A percentile compares a stretch with the other conserved stretches of the same genome.
Evolutionary conservation across 371 early-diverging fungal genomes (phyloP).

Genomic region (Circinella minor): DNA sequence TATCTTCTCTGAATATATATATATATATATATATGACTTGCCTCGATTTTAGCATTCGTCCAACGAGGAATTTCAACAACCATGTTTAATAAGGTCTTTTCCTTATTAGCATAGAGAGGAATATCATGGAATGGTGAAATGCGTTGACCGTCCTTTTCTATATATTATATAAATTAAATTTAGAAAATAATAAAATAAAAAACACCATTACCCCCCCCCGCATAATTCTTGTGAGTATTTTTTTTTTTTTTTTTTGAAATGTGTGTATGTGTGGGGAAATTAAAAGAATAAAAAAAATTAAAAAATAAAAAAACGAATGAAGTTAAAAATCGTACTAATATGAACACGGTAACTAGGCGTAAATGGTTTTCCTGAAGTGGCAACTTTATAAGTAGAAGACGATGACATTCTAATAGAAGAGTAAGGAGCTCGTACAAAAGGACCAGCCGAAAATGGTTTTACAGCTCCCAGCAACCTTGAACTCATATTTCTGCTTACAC

Average conservation of each 20-base stretch:
- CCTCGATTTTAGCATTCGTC: slow-evolving; percentile 99
- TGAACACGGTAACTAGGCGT: slow-evolving; percentile 21
- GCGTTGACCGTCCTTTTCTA: slow-evolving; percentile 70
- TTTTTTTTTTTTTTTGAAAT: background rate
- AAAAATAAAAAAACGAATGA: background rate
- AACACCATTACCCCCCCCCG: background rate
- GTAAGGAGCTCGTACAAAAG: slow-evolving; percentile 10
- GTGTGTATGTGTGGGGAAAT: background rate
- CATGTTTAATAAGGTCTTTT: slow-evolving; percentile 92
- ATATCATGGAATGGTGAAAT: slow-evolving; percentile 99
- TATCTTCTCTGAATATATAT: too few species aligned
- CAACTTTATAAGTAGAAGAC: slow-evolving; percentile 12
- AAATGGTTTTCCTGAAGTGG: slow-evolving; percentile 17
- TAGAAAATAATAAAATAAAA: background rate
- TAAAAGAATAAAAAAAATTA: background rate
- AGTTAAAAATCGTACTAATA: slow-evolving; percentile 15
- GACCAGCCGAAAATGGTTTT: slow-evolving; percentile 5
- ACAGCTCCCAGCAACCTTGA: slow-evolving; percentile 4
- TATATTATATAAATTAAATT: background rate
- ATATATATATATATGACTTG: slow-evolving; percentile 28
- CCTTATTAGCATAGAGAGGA: slow-evolving; percentile 88
- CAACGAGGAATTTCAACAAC: slow-evolving; percentile 99
- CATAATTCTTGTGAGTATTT: background rate
- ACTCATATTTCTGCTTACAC: slow-evolving; percentile 12
- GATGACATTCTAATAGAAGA: slow-evolving; percentile 12